A percentile compares a stretch with the other conserved stretches of the same genome.
Conservation (phyloP, 2,329 filamentous ascomycete genomes). For the Stemphylium vesicarium region DNA sequence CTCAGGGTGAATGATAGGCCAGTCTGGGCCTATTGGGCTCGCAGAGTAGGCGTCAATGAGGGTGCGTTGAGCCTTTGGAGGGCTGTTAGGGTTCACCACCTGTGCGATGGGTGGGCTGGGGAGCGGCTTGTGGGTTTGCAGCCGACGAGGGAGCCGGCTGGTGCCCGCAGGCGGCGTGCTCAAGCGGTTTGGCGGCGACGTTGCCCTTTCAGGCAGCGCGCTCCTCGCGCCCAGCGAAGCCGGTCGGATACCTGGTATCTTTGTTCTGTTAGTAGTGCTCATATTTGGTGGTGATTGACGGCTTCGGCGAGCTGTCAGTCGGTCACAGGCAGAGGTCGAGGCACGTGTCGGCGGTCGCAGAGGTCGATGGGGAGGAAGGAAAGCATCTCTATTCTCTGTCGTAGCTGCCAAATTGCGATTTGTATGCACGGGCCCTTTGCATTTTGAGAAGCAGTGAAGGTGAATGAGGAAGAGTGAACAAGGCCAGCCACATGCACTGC, state of each 20-base stretch:
- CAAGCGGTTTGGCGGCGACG: constrained; percentile 1
- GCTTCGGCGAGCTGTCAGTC: constrained; percentile 10
- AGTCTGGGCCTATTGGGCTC: constrained; percentile 32
- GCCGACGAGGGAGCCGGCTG: constrained; percentile 42
- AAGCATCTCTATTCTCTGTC: constrained; percentile 2
- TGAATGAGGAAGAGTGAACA: constrained; percentile 10
- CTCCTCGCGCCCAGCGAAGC: constrained; percentile 16
- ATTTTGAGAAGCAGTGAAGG: constrained; percentile 4
- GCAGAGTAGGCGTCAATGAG: constrained; percentile 51
- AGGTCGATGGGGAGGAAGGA: neutral
- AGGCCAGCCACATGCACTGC: constrained; percentile 1
- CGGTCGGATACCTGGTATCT: constrained; percentile 12
- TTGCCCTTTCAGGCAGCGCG: constrained; percentile 12
- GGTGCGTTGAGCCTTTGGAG: constrained; percentile 46
- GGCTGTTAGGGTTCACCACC: constrained; percentile 38
- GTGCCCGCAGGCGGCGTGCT: constrained; percentile 10
- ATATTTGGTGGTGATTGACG: constrained; percentile 8
- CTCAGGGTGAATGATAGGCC: constrained; percentile 39
- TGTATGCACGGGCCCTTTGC: neutral
- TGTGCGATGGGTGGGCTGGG: constrained; percentile 48
- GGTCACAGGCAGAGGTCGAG: neutral
- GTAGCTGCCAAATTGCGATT: neutral
- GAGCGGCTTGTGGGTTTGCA: constrained; percentile 46
- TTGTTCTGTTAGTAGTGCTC: constrained; percentile 10
- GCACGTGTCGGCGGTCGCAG: neutral